Base-by-base conservation (phyloP, 2,329 filamentous ascomycete genomes). In the Paradendryphiella salina region DNA sequence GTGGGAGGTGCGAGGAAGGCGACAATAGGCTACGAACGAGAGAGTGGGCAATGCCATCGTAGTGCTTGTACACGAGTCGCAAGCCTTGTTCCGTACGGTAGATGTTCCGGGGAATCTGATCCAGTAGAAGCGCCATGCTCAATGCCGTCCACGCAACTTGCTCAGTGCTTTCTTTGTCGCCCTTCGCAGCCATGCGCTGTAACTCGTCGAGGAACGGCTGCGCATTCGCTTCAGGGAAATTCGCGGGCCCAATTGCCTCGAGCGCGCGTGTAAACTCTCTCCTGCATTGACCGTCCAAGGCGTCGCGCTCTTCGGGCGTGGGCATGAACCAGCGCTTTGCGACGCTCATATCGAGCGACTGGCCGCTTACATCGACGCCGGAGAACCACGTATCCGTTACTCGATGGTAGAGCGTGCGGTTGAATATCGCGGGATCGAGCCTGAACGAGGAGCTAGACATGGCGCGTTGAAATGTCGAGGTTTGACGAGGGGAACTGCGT, bases 91-190 rank as follows among this genome's bases (percentile, higher is more conserved):
- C 60, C 0, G 75, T 78, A 11, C 85, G 82, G 70, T 80, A 84
- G 56, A 82, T 76, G 63, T 87, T 86, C 2, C 85, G 79, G 0
- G 84, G 76, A 34, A 87, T 75, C 62, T 87, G 85, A 55, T 87
- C 85, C 2, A 87, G 76, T 2, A 87, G 74, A 2, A 87, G 59
- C 4, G 84, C 60, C 0, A 86, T 65, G 36, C 77, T 75, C 2
- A 87, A 70, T 10, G 76, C 65, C 3, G 69, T 72, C 40, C 72
- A 70, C 1, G 71, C 72, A 1, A 56, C 65, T 26, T 63, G 52
- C 36, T 59, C 44, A n/a, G 62, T 64, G 1, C 52, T 17, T 13
- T 54, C 41, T 11, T 38, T 13, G 46, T 37, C 36, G 52, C 37
- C 26, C 15, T 28, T 28, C 13, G 34, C 34, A 3, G 53, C 54